These are phyloP conservation scores for Fusarium sp. DNA, from an alignment of 2,329 filamentous ascomycete species.

Conservation along the genomic window DNA sequence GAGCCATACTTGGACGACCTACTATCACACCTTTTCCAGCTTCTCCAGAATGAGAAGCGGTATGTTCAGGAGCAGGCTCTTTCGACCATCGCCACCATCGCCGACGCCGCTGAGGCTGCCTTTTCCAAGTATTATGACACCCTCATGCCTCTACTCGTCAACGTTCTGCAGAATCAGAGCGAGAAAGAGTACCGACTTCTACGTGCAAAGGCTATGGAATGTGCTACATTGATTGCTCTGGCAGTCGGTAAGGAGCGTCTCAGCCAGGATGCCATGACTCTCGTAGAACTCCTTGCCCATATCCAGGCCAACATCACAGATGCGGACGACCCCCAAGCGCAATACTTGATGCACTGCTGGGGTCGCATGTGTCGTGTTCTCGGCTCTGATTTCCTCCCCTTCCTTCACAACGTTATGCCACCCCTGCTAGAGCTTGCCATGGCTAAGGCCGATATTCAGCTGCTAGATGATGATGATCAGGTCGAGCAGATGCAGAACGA, in stretches of 20 bases:
- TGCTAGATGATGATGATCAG: constrained; percentile 94
- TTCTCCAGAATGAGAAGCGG: constrained; percentile 91
- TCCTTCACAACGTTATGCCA: constrained; percentile 92
- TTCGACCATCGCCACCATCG: constrained; percentile 97
- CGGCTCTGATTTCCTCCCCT: constrained; percentile 89
- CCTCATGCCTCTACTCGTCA: constrained; percentile 94
- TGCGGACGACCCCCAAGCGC: constrained; percentile 92
- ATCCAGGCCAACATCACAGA: constrained; percentile 92
- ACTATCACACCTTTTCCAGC: constrained; percentile 84
- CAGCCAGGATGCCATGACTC: constrained; percentile 84
- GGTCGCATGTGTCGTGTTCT: constrained; percentile 98
- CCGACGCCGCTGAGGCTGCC: constrained; percentile 95
- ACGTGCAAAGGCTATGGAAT: constrained; percentile 98
- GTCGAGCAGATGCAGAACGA: constrained; percentile 93
- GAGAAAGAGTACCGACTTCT: constrained; percentile 93
- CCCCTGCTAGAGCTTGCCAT: constrained; percentile 90
- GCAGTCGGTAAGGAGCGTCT: constrained; percentile 95
- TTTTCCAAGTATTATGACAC: constrained; percentile 97
- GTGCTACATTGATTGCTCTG: constrained; percentile 93
- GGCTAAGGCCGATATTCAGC: constrained; percentile 96
- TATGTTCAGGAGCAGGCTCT: constrained; percentile 98
- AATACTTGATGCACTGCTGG: constrained; percentile 99
- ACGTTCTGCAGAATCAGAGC: constrained; percentile 88
- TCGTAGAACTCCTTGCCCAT: constrained; percentile 87
- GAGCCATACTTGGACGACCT: constrained; percentile 94